Conservation (phyloP, 148 eudicot species). For the Diospyros kaki region DNA sequence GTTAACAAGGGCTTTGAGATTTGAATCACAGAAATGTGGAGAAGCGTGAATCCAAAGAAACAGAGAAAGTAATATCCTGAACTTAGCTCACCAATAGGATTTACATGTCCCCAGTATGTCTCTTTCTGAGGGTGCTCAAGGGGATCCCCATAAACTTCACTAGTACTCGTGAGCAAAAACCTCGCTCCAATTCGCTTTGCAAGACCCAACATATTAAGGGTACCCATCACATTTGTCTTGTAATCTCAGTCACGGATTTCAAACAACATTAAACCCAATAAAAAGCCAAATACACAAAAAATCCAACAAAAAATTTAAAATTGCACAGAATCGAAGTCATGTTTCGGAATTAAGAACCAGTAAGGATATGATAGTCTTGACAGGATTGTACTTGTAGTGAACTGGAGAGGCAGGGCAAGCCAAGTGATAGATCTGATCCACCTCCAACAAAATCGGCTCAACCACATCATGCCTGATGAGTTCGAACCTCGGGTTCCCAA, state of each 20-base stretch:
- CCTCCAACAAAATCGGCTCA: slow-evolving; percentile 72
- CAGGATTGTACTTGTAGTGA: slow-evolving; percentile 77
- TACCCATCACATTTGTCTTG: slow-evolving; percentile 92
- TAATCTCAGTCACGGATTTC: slow-evolving; percentile 56
- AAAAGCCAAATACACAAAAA: not conserved
- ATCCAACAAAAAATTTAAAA: not conserved
- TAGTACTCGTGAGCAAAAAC: slow-evolving; percentile 75
- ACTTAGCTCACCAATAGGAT: slow-evolving; percentile 59
- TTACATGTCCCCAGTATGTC: slow-evolving; percentile 89
- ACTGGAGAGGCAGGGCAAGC: slow-evolving; percentile 90
- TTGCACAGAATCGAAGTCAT: not conserved
- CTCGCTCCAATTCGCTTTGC: slow-evolving; percentile 84
- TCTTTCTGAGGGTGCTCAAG: slow-evolving; percentile 91
- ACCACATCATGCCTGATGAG: slow-evolving; percentile 82
- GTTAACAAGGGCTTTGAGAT: slow-evolving; percentile 12
- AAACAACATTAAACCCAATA: slow-evolving; percentile 9
- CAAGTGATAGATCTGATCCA: slow-evolving; percentile 83
- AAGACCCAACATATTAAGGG: slow-evolving; percentile 78
- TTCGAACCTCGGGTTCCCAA: slow-evolving; percentile 64
- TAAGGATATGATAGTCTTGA: slow-evolving; percentile 87
- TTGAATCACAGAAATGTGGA: slow-evolving; percentile 4
- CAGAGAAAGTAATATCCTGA: not conserved
- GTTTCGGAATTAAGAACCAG: not conserved
- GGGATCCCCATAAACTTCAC: slow-evolving; percentile 89
- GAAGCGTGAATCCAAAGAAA: not conserved